Percentiles rank a stretch among this genome's conserved stretches.
Evolutionary conservation across 1,139 yeast genomes (phyloP).

Genomic region (Geotrichum armillariae): DNA sequence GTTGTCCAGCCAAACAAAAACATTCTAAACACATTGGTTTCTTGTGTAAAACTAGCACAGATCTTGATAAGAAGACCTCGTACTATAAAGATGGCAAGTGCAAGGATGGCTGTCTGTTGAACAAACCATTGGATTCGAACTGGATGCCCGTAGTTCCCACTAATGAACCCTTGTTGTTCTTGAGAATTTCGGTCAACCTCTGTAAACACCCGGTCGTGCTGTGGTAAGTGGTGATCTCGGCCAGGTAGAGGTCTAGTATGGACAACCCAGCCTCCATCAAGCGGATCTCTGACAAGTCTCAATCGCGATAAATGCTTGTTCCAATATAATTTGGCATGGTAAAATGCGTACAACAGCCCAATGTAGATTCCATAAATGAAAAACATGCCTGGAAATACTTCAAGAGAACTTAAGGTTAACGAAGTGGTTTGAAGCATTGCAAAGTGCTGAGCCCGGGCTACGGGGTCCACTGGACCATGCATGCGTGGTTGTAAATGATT

Average conservation of each 20-base stretch:
- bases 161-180: conserved; percentile 14
- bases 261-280: background rate
- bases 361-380: conserved; percentile 22
- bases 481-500: background rate
- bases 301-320: conserved; percentile 5
- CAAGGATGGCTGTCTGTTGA: conserved; percentile 19
- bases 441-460: background rate
- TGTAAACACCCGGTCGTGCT: background rate
- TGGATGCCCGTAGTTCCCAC: conserved; percentile 23
- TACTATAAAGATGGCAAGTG: conserved; percentile 11
- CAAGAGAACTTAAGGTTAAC: conserved; percentile 20
- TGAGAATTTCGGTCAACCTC: conserved; percentile 2
- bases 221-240: conserved; percentile 3
- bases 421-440: conserved; percentile 1
- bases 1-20: conserved; percentile 22
- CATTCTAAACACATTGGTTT: background rate
- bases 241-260: conserved; percentile 12
- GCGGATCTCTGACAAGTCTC: conserved; percentile 7
- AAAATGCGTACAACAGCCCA: conserved; percentile 13
- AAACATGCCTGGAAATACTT: conserved; percentile 24
- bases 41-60: conserved; percentile 1
- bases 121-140: conserved; percentile 18
- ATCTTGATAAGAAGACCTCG: conserved; percentile 11
- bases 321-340: conserved; percentile 8
- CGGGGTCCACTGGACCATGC: background rate